phyloP scores from a whole-genome alignment of 2,329 filamentous ascomycete genomes.

The Colletotrichum australisinense region DNA sequence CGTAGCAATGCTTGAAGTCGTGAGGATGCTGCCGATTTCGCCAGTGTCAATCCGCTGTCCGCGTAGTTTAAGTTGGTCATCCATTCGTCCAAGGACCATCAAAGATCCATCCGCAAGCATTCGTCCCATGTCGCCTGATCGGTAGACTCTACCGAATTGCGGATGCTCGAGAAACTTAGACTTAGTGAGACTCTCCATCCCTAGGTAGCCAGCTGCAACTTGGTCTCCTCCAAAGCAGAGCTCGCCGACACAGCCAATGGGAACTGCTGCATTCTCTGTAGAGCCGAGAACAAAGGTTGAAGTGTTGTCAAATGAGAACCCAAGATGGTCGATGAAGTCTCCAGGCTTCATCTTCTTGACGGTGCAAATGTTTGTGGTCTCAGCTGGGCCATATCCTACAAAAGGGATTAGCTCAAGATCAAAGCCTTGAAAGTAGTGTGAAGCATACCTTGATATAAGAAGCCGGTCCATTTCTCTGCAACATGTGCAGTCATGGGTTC shows the following conservation, averaged over 20 bases:
- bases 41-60: slow-evolving; percentile 84
- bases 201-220: slow-evolving; percentile 80
- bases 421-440: neutral
- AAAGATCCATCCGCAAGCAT: slow-evolving; percentile 83
- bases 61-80: slow-evolving; percentile 85
- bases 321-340: slow-evolving; percentile 81
- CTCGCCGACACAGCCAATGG: slow-evolving; percentile 81
- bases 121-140: slow-evolving; percentile 84
- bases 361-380: slow-evolving; percentile 90
- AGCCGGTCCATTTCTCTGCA: slow-evolving; percentile 73
- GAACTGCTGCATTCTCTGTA: slow-evolving; percentile 64
- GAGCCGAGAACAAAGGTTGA: slow-evolving; percentile 73
- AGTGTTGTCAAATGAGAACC: slow-evolving; percentile 78
- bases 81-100: slow-evolving; percentile 77
- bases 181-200: slow-evolving; percentile 69
- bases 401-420: neutral
- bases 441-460: slow-evolving; percentile 74
- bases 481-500: slow-evolving; percentile 83
- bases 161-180: slow-evolving; percentile 78
- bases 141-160: slow-evolving; percentile 78
- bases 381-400: slow-evolving; percentile 80
- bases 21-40: slow-evolving; percentile 76
- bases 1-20: slow-evolving; percentile 61
- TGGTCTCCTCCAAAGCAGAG: slow-evolving; percentile 90
- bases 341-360: slow-evolving; percentile 70